Percentiles rank a stretch among this genome's conserved stretches.
phyloP scores from a whole-genome alignment of 352 stramenopile species.

The Globisporangium abappressorium region DNA sequence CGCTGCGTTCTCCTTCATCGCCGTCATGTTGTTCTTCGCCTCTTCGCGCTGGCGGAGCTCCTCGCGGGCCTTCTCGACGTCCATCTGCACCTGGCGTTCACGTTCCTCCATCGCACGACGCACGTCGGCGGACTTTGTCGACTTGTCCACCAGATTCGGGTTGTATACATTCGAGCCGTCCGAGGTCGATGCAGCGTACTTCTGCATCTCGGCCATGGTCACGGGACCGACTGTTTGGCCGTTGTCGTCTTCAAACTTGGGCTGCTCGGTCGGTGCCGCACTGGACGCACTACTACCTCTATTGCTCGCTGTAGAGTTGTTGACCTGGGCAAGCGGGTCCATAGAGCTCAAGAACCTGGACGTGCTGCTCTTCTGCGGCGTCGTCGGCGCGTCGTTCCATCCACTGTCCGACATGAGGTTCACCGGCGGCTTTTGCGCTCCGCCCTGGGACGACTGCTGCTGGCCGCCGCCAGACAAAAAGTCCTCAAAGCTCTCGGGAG shows the following conservation, averaged over 20 bases:
- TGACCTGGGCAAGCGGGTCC: constrained; percentile 52
- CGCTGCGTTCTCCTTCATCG: constrained; percentile 65
- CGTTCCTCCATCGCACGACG: constrained; percentile 83
- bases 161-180: constrained; percentile 88
- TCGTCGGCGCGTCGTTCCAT: constrained; percentile 37
- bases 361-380: constrained; percentile 30
- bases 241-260: constrained; percentile 78
- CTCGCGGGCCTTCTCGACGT: constrained; percentile 73
- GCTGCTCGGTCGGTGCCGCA: constrained; percentile 30
- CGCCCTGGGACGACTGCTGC: constrained; percentile 6
- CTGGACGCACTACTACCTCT: constrained; percentile 2
- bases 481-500: constrained; percentile 59
- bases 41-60: constrained; percentile 72
- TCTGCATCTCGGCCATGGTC: constrained; percentile 81
- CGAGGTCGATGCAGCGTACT: constrained; percentile 53
- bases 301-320: constrained; percentile 13
- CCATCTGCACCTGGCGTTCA: constrained; percentile 62
- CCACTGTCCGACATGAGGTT: constrained; percentile 73
- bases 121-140: constrained; percentile 72
- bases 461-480: constrained; percentile 58
- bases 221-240: constrained; percentile 79
- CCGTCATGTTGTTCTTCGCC: constrained; percentile 45
- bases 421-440: constrained; percentile 31
- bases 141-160: constrained; percentile 79
- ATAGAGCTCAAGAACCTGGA: constrained; percentile 62